Evolutionary conservation across 2,329 filamentous ascomycete species (phyloP).

Genomic region (Colletotrichum liaoningense): DNA sequence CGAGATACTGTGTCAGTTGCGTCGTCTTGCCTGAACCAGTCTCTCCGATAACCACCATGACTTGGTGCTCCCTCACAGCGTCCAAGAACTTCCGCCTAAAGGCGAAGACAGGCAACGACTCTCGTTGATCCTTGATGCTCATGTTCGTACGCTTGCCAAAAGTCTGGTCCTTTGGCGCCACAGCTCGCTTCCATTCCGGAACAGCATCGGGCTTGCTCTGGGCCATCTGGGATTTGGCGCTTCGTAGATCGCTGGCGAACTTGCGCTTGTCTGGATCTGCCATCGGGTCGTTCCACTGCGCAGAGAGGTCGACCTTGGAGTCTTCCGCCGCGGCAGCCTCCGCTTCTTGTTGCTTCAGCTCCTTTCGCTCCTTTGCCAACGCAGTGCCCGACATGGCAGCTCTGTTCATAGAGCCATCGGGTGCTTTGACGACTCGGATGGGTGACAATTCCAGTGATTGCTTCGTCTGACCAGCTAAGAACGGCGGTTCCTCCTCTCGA

Average conservation of each 20-base stretch:
- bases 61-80: slow-evolving; percentile 87
- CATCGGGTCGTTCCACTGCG: slow-evolving; percentile 99
- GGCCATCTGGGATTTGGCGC: slow-evolving; percentile 62
- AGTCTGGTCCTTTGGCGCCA: slow-evolving; percentile 81
- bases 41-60: slow-evolving; percentile 96
- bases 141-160: slow-evolving; percentile 89
- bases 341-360: slow-evolving; percentile 87
- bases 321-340: slow-evolving; percentile 81
- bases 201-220: slow-evolving; percentile 74
- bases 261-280: slow-evolving; percentile 84
- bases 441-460: slow-evolving; percentile 95
- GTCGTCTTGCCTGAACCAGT: slow-evolving; percentile 98
- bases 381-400: slow-evolving; percentile 94
- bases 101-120: slow-evolving; percentile 87
- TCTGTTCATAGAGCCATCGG: slow-evolving; percentile 96
- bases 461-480: slow-evolving; percentile 95
- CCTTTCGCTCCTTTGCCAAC: slow-evolving; percentile 89
- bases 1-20: slow-evolving; percentile 93
- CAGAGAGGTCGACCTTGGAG: slow-evolving; percentile 83
- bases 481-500: slow-evolving; percentile 94
- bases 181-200: slow-evolving; percentile 92
- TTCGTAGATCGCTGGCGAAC: slow-evolving; percentile 89
- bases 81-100: slow-evolving; percentile 90
- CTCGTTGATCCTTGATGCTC: slow-evolving; percentile 95
- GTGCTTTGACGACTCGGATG: slow-evolving; percentile 96